Base-by-base conservation (phyloP, 1,284 basidiomycete species). In the Coniophora puteana region DNA sequence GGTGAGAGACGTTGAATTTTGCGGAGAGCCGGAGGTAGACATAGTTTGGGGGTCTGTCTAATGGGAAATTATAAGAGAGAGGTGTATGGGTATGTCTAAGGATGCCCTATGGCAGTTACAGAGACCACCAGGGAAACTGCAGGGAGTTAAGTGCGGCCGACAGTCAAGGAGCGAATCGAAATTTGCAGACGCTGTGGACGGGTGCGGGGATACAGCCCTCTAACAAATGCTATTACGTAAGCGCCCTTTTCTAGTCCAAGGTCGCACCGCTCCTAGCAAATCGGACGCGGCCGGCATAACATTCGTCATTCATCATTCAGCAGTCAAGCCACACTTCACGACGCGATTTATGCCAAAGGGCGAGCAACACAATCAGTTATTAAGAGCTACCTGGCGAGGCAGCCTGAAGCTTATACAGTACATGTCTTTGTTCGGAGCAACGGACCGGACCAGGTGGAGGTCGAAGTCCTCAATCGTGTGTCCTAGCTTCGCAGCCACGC, bases 361-460 rank as follows among this genome's bases (percentile, higher is more conserved):
- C n/a, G n/a, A n/a, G n/a, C n/a, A n/a, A n/a, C n/a, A n/a, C n/a
- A 31, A 20, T 21, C 8, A 35, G 17, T 23, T 14, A 5, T 45
- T 54, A 51, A 71, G 76, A 3, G 76, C 82, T 8, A 80, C 78
- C 40, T 66, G 65, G 28, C 59, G 58, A 14, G 93, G 91, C 17
- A 98, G 74, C 35, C 85, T 71, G 72, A 99, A 99, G 55, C 85
- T 87, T 40, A 99, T 78, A 65, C 96, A 96, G 65, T 96, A 99
- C 96, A 99, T 99, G 55, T 95, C 89, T 68, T 99, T 99, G 67
- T 84, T 91, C 3, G 96, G 96, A 3, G 95, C 93, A 7, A 99
- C 95, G 11, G 87, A 85, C 36, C 96, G 80, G 24, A 99, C 95
- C 50, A 84, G 74, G 55, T 93, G 85, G 11, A 94, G 64, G 23